Evolutionary conservation across 2,329 filamentous ascomycete genomes (phyloP).

Genomic region (Scopulariopsis brevicaulis): DNA sequence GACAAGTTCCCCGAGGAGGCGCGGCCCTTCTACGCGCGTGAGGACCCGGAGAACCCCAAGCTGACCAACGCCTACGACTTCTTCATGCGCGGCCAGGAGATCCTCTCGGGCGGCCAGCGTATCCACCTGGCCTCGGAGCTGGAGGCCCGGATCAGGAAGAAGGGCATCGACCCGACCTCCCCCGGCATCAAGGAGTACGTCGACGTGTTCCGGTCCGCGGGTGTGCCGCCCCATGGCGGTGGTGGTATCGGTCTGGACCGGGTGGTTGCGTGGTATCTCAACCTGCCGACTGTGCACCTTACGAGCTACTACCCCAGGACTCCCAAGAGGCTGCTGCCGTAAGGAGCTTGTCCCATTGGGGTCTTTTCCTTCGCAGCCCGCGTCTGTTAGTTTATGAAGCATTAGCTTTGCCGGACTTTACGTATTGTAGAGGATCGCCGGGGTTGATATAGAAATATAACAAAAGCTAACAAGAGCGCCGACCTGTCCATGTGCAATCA

Average conservation of each 20-base stretch:
- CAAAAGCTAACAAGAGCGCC: no score
- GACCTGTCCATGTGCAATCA: no score
- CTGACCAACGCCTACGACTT: conserved; percentile 68
- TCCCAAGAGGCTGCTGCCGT: conserved; percentile 46
- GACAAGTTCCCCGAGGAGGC: conserved; percentile 91
- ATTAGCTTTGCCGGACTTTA: neutral
- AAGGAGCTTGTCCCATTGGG: conserved; percentile 6
- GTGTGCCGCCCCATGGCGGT: conserved; percentile 81
- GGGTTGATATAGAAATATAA: no score
- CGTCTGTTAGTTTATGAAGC: neutral
- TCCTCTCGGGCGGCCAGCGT: conserved; percentile 84
- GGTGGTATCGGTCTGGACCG: conserved; percentile 85
- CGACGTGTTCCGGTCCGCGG: conserved; percentile 67
- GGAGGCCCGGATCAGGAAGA: conserved; percentile 62
- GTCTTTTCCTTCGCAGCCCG: neutral
- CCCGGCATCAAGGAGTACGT: conserved; percentile 82
- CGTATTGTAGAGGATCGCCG: neutral
- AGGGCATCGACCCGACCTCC: conserved; percentile 69
- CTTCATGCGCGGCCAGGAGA: conserved; percentile 87
- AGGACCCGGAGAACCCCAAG: conserved; percentile 53
- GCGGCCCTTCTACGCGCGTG: conserved; percentile 86
- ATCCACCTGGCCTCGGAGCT: conserved; percentile 71
- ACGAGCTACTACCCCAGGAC: conserved; percentile 47
- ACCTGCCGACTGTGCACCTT: conserved; percentile 47
- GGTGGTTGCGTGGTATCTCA: conserved; percentile 58